Base-by-base conservation (phyloP, 345 rosid species). In the Passiflora organensis region DNA sequence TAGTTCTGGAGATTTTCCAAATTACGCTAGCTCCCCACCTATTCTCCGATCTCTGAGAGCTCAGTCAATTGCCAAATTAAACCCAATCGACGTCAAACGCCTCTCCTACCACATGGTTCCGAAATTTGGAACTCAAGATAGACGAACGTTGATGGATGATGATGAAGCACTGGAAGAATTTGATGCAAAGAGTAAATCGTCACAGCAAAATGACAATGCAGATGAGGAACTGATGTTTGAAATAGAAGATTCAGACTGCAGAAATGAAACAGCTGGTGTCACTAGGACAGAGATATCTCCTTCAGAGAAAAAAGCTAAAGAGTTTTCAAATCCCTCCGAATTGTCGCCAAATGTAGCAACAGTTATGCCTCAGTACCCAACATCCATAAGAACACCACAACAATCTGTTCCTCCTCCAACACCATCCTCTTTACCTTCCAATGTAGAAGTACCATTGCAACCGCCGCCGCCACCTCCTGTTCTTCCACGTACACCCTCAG, bases 51-150 rank as follows among this genome's bases (percentile, higher is more conserved):
- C 74, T 28, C 62, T 81, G 12, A 62, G 95, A 67, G 80, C 83
- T 49, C 86, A 84, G 55, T 81, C 91, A 28, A 73, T 83, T 21
- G 95, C 79, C 50, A 94, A 85, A 56, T 58, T 83, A 62, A 89
- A 80, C 67, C 91, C 85, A 13, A 61, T 86, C 1, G 95, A 83
- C 39, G 56, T 78, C 44, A 83, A 86, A 65, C 77, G 78, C 45
- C 82, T 84, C n/a, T 63, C 80, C 1, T 69, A 79, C 4, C 75
- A 79, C 53, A 72, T 80, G 72, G 44, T 76, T 64, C 68, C 86
- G 0, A 65, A 77, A 23, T 47, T 58, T 24, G 75, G 63, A 60
- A 60, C 59, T 57, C 71, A 64, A 14, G 75, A 53, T 28, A 22
- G 36, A 24, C 37, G 5, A 17, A 36, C 23, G 56, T 17, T 58